phyloP scores from a whole-genome alignment of 2,329 filamentous ascomycete genomes.

The Penicillium sp. region DNA sequence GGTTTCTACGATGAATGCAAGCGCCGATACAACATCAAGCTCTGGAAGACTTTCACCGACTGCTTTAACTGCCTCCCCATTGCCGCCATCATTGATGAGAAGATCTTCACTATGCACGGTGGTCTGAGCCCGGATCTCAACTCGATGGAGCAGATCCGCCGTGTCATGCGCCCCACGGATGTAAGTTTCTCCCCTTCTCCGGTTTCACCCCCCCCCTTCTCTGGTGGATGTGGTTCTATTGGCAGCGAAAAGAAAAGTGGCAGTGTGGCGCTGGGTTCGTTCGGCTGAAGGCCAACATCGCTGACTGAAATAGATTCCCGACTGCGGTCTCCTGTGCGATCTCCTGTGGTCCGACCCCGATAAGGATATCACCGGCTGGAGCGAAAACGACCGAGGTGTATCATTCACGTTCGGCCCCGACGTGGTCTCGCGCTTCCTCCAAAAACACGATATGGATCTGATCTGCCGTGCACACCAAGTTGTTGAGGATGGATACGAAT shows the following conservation, averaged over 20 bases:
- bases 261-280: constrained; percentile 15
- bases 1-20: constrained; percentile 99
- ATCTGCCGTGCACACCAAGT: constrained; percentile 98
- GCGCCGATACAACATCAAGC: constrained; percentile 96
- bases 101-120: constrained; percentile 99
- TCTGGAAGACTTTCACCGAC: constrained; percentile 99
- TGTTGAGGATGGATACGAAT: constrained; percentile 97
- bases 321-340: constrained; percentile 94
- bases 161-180: constrained; percentile 97
- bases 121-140: constrained; percentile 93
- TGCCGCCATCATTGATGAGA: constrained; percentile 97
- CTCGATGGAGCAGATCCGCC: constrained; percentile 99
- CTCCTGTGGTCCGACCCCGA: constrained; percentile 97
- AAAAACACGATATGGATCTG: constrained; percentile 99
- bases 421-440: constrained; percentile 90
- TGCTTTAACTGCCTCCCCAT: constrained; percentile 99
- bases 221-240: constrained; percentile 1
- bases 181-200: constrained; percentile 51
- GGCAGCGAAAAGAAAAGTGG: constrained; percentile 8
- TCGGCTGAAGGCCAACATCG: constrained; percentile 29
- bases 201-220: background rate
- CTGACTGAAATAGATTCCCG: constrained; percentile 67
- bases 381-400: constrained; percentile 95
- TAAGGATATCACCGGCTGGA: constrained; percentile 98
- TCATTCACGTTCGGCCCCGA: constrained; percentile 98